Conservation (phyloP, 83 land plant genomes). For the Picea engelmannii region DNA sequence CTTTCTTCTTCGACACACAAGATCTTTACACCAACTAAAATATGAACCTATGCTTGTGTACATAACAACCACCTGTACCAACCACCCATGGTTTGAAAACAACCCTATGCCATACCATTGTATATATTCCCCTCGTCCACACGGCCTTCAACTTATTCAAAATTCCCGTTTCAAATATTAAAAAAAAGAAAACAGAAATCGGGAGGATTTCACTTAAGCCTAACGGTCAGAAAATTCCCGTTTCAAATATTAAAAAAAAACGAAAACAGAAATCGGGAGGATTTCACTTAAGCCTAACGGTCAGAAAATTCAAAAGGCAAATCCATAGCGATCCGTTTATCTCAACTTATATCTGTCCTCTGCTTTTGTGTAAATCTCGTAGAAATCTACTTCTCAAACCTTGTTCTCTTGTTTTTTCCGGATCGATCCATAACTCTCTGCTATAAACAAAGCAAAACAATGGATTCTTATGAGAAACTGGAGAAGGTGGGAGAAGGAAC, state of each 20-base stretch:
- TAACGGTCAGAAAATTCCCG: neutral
- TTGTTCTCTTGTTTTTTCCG: neutral
- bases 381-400: neutral
- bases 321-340: neutral
- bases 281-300: neutral
- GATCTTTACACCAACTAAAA: no score
- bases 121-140: no score
- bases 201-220: neutral
- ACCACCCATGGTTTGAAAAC: no score
- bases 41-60: no score
- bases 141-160: no score
- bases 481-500: slow-evolving; percentile 99
- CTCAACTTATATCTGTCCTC: neutral
- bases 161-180: no score
- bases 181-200: neutral
- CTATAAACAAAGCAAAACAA: slow-evolving; percentile 16
- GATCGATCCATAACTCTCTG: neutral
- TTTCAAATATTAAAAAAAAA: no score
- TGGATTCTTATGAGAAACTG: slow-evolving; percentile 72
- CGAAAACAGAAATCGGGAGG: neutral
- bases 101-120: no score
- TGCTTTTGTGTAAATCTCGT: neutral
- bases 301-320: neutral
- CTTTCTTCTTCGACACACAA: no score
- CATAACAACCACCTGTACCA: no score